Evolutionary conservation across 768 basidiomycete genomes (phyloP), one percentile per base, ranked within the genome.

Genomic region (Hemileccinum impolitum): DNA sequence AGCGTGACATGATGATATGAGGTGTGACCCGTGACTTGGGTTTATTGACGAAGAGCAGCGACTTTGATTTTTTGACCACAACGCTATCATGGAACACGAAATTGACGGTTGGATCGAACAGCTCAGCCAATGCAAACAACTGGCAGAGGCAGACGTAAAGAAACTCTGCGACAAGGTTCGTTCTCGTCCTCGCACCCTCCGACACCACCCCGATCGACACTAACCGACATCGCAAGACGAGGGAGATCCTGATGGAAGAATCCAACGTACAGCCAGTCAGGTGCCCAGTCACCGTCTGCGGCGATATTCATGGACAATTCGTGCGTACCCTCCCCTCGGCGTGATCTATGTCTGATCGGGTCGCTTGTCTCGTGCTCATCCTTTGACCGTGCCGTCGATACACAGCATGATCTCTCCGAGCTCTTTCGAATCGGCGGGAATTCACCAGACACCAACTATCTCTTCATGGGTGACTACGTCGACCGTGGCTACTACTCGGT

Each of bases 381-480:
- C 44, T 50, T n/a, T 38, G 47, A 30, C 28, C 5, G 38, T 19
- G 23, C 6, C 6, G 23, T 23, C 23, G 23, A 23, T 23, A 45
- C 59, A 61, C 75, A 99, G 95, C 96, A 99, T 73, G 96, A 99
- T 76, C 88, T 99, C 47, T 95, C 94, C 50, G 96, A 99, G 69
- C 86, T 98, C 36, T 97, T 99, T 74, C 86, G 94, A 47, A 97
- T 98, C 66, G 96, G 96, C 45, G 96, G 96, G 43, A 95, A 96
- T 74, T 95, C 92, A 13, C 96, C 96, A 38, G 94, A 96, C 71
- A 99, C 96, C 57, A 99, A 97, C 74, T 99, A 99, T 71, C 87
- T 99, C 62, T 99, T 98, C 77, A 99, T 99, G 96, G 96, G 96
- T 25, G 96, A 99, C 77, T 99, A 97, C 67, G 96, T 98, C 61